Percentiles rank a stretch among this genome's conserved stretches.
These are phyloP conservation scores for Apophysomyces sp. DNA, from an alignment of 371 early-diverging fungal species.

Conservation along the genomic window DNA sequence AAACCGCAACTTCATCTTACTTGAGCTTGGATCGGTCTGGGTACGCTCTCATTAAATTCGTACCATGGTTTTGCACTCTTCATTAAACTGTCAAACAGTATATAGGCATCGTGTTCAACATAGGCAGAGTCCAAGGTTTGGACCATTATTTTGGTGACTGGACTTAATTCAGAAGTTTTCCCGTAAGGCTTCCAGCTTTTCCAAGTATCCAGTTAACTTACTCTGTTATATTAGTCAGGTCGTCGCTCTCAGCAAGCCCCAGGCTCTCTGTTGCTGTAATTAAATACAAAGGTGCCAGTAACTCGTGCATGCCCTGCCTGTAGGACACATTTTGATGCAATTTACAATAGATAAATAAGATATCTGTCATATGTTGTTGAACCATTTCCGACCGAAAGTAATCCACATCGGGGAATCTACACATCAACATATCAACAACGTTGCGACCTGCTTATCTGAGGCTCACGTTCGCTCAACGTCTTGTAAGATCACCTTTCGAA, in stretches of 20 bases:
- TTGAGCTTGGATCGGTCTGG: slow-evolving; percentile 6
- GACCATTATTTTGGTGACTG: slow-evolving; percentile 26
- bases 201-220: slow-evolving; percentile 12
- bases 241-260: neutral
- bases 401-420: slow-evolving; percentile 83
- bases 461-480: slow-evolving; percentile 91
- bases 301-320: slow-evolving; percentile 98
- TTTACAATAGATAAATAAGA: slow-evolving; percentile 91
- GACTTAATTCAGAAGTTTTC: slow-evolving; percentile 11
- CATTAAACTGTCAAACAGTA: slow-evolving; percentile 86
- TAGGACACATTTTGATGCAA: slow-evolving; percentile 85
- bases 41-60: slow-evolving; percentile 67
- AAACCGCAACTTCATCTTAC: neutral
- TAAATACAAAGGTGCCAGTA: slow-evolving; percentile 82
- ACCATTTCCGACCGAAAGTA: slow-evolving; percentile 69
- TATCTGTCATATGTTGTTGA: slow-evolving; percentile 75
- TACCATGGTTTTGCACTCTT: slow-evolving; percentile 80
- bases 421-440: neutral
- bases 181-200: neutral
- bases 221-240: no score
- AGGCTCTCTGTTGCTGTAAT: slow-evolving; percentile 68
- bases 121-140: slow-evolving; percentile 45
- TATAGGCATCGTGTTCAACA: slow-evolving; percentile 86
- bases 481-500: slow-evolving; percentile 79
- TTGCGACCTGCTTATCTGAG: neutral